These are phyloP conservation scores for Nicotiana paniculata DNA, from an alignment of 257 asterid genomes.

Conservation along the genomic window DNA sequence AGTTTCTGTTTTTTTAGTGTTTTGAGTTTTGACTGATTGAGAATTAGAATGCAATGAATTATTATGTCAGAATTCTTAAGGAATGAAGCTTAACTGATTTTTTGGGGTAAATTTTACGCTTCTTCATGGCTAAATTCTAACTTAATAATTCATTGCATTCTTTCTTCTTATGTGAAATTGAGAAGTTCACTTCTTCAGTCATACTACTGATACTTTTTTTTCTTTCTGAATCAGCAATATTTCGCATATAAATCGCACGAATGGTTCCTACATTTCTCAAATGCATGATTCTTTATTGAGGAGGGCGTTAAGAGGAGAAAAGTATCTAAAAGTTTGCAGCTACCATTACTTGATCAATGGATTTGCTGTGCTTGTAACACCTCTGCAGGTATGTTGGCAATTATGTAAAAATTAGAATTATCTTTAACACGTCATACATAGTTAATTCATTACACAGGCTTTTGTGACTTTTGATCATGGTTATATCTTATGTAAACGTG, in stretches of 20 bases:
- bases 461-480: background rate
- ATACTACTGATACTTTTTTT: background rate
- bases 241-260: conserved; percentile 31
- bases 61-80: background rate
- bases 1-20: background rate
- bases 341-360: conserved; percentile 89
- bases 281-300: conserved; percentile 67
- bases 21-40: background rate
- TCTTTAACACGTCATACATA: background rate
- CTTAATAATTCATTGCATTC: no score
- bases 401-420: background rate
- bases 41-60: background rate
- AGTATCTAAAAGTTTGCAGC: conserved; percentile 79
- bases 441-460: background rate
- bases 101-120: background rate
- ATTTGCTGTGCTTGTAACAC: conserved; percentile 82
- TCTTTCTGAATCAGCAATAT: conserved; percentile 40
- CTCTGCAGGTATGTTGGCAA: conserved; percentile 55
- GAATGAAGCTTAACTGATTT: background rate
- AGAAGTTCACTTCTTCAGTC: background rate
- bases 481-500: background rate
- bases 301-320: conserved; percentile 58
- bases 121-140: background rate
- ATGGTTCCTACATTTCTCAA: conserved; percentile 42
- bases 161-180: background rate